Evolutionary conservation across 2,329 filamentous ascomycete species (phyloP).

Genomic region (Dothistroma pini): DNA sequence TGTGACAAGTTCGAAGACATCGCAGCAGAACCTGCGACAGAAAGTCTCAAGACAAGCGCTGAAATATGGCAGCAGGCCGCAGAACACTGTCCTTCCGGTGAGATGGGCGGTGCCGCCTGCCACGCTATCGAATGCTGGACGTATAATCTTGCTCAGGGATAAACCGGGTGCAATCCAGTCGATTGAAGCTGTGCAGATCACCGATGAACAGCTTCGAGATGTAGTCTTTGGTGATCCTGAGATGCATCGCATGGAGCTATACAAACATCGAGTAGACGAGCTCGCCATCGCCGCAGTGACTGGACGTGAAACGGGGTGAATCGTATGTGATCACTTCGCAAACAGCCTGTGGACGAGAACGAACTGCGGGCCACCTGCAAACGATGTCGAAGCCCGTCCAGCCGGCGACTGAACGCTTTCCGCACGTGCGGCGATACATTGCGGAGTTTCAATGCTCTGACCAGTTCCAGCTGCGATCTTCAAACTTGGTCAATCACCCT

Average conservation of each 20-base stretch:
- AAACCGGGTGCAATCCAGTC: constrained; percentile 42
- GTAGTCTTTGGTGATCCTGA: constrained; percentile 79
- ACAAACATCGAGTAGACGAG: constrained; percentile 66
- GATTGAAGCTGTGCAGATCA: constrained; percentile 65
- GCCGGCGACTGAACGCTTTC: background rate
- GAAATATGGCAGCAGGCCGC: constrained; percentile 6
- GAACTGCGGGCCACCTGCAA: too few species aligned
- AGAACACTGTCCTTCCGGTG: constrained; percentile 17
- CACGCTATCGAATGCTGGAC: constrained; percentile 66
- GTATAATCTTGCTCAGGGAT: constrained; percentile 61
- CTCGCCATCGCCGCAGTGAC: constrained; percentile 68
- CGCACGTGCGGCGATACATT: background rate
- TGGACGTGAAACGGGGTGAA: constrained; percentile 27
- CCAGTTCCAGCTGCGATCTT: background rate
- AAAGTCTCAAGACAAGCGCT: constrained; percentile 12
- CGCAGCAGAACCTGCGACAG: constrained; percentile 6
- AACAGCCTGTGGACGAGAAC: background rate
- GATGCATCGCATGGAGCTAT: constrained; percentile 76
- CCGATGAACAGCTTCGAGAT: constrained; percentile 63
- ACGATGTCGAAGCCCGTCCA: background rate
- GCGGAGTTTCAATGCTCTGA: background rate
- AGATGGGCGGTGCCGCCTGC: constrained; percentile 64
- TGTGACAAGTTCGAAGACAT: constrained; percentile 7
- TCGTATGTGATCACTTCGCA: background rate
- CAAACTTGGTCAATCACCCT: background rate